These are phyloP conservation scores for Solanum hybrid DNA, from an alignment of 305 asterid species.

Conservation along the genomic window DNA sequence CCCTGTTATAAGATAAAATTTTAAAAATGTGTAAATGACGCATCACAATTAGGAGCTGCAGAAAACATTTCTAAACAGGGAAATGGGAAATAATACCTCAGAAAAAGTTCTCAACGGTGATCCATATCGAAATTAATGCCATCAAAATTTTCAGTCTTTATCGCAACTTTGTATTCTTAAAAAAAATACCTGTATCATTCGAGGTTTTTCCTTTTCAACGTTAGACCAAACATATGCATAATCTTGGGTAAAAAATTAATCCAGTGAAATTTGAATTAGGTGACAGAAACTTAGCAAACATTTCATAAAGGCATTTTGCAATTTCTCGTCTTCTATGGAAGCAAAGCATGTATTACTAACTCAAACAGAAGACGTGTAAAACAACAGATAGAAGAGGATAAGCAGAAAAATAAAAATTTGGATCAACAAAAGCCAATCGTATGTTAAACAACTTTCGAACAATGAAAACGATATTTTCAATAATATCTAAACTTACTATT, in stretches of 20 bases:
- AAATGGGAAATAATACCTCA: not conserved
- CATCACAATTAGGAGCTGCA: not conserved
- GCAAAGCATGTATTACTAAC: not conserved
- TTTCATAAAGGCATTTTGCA: not conserved
- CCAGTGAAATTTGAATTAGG: not conserved
- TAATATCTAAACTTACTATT: no score
- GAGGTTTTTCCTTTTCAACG: no score
- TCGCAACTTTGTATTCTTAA: no score
- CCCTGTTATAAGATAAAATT: no score
- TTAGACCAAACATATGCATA: not conserved
- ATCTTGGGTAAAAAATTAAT: not conserved
- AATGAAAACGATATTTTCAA: no score
- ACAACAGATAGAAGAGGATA: no score
- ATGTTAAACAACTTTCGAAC: no score
- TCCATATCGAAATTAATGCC: not conserved
- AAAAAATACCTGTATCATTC: no score
- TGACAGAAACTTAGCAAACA: not conserved
- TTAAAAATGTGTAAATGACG: not conserved
- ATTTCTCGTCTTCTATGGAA: not conserved
- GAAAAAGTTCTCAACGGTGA: not conserved
- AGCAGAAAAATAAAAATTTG: no score
- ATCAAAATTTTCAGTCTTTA: not conserved
- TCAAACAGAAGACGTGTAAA: not conserved
- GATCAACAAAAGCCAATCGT: no score
- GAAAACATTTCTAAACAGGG: not conserved